phyloP scores from a whole-genome alignment of 2,329 filamentous ascomycete species.

The Pseudopithomyces maydicus region DNA sequence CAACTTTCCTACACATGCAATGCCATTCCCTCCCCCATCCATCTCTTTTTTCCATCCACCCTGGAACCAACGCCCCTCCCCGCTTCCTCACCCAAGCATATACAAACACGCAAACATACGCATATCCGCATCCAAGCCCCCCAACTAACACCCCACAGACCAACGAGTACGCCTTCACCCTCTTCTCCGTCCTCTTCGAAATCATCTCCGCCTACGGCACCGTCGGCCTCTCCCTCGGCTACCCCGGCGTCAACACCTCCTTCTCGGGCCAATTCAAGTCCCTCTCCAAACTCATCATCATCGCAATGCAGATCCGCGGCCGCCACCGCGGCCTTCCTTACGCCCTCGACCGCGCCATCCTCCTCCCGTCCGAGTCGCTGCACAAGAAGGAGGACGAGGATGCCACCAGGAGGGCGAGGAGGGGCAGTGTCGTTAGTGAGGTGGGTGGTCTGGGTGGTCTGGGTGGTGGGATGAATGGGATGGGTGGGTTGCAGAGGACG shows the following conservation, averaged over 20 bases:
- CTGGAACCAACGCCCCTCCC: no score
- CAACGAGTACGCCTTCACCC: slow-evolving; percentile 58
- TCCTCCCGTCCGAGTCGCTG: slow-evolving; percentile 69
- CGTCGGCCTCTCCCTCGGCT: slow-evolving; percentile 88
- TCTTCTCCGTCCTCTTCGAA: slow-evolving; percentile 53
- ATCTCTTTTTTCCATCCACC: neutral
- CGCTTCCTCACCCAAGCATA: neutral
- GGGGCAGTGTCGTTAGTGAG: slow-evolving; percentile 30
- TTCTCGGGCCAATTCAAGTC: slow-evolving; percentile 82
- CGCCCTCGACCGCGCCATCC: slow-evolving; percentile 71
- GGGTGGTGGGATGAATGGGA: no score
- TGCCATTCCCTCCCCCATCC: neutral
- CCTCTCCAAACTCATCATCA: slow-evolving; percentile 68
- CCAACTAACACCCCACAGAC: slow-evolving; percentile 18
- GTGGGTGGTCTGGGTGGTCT: no score
- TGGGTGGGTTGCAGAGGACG: slow-evolving; percentile 21
- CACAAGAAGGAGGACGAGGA: slow-evolving; percentile 64
- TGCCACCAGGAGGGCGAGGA: slow-evolving; percentile 48
- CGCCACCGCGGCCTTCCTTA: slow-evolving; percentile 69
- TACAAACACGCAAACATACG: no score
- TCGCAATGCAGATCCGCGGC: slow-evolving; percentile 70
- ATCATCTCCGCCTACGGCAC: slow-evolving; percentile 68
- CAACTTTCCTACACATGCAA: neutral
- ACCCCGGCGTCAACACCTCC: slow-evolving; percentile 73
- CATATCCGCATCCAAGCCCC: no score